Conservation (phyloP, 495 filamentous ascomycete genomes). For the Pseudomonodictys pantanalensis region DNA sequence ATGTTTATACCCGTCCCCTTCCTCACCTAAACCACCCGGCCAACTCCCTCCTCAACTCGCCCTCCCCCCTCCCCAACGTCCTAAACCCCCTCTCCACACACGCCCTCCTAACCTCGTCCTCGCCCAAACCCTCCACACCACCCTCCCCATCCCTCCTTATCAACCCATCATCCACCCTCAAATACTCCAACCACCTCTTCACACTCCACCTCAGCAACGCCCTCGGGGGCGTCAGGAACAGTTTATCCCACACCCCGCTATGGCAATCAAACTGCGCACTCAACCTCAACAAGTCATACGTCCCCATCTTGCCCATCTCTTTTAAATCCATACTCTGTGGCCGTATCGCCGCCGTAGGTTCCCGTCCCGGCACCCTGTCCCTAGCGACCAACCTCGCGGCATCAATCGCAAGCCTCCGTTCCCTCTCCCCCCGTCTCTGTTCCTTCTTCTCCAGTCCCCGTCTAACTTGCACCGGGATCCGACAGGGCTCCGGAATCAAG, state of each 20-base stretch:
- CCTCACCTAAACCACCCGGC: slow-evolving; percentile 17
- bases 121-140: slow-evolving; percentile 47
- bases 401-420: slow-evolving; percentile 4
- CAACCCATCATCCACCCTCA: slow-evolving; percentile 59
- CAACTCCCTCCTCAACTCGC: slow-evolving; percentile 32
- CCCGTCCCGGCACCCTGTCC: background rate
- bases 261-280: slow-evolving; percentile 45
- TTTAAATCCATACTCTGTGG: background rate
- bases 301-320: slow-evolving; percentile 3
- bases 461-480: slow-evolving; percentile 69
- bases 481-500: slow-evolving; percentile 73
- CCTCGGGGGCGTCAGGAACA: slow-evolving; percentile 41
- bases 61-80: slow-evolving; percentile 37
- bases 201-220: slow-evolving; percentile 46
- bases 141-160: slow-evolving; percentile 54
- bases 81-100: slow-evolving; percentile 53
- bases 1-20: no score
- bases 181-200: slow-evolving; percentile 48
- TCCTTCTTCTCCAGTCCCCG: slow-evolving; percentile 53
- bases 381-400: slow-evolving; percentile 3
- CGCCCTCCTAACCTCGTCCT: slow-evolving; percentile 55
- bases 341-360: background rate
- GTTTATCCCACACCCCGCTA: slow-evolving; percentile 48
- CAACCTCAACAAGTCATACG: slow-evolving; percentile 18
- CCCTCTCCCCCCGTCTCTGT: slow-evolving; percentile 39